phyloP scores from a whole-genome alignment of 1,284 basidiomycete genomes.

The Meira miltonrushii region DNA sequence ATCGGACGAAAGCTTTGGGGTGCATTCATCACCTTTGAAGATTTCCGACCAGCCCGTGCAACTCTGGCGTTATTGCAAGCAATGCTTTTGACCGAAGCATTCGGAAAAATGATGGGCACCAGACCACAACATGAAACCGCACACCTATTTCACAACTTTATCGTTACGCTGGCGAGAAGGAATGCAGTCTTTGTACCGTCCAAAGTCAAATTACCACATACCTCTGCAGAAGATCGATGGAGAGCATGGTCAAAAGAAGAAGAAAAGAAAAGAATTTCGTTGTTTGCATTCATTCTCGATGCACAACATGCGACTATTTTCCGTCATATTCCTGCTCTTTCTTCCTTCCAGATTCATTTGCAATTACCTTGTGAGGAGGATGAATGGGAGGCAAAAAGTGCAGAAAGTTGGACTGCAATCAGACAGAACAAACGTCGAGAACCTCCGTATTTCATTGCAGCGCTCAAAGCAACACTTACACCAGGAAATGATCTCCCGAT shows the following conservation, averaged over 20 bases:
- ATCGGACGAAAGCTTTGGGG: slow-evolving; percentile 40
- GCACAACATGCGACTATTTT: slow-evolving; percentile 35
- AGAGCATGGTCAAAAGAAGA: slow-evolving; percentile 35
- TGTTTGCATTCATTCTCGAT: slow-evolving; percentile 37
- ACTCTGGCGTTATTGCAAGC: slow-evolving; percentile 38
- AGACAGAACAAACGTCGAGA: slow-evolving; percentile 26
- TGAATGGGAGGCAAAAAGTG: slow-evolving; percentile 27
- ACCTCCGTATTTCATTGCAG: slow-evolving; percentile 28
- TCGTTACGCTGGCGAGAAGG: slow-evolving; percentile 34
- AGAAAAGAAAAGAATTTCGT: slow-evolving; percentile 38
- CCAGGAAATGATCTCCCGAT: slow-evolving; percentile 6
- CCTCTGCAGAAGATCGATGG: slow-evolving; percentile 28
- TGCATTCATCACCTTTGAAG: slow-evolving; percentile 34
- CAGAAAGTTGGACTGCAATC: slow-evolving; percentile 27
- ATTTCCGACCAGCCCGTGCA: slow-evolving; percentile 34
- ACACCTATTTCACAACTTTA: slow-evolving; percentile 42
- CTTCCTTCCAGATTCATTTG: slow-evolving; percentile 34
- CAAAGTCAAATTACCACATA: slow-evolving; percentile 18
- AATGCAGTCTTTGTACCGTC: slow-evolving; percentile 33
- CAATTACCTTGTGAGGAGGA: slow-evolving; percentile 32
- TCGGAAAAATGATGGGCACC: slow-evolving; percentile 38
- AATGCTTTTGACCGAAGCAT: slow-evolving; percentile 34
- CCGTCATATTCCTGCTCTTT: slow-evolving; percentile 34
- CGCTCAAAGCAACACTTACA: slow-evolving; percentile 31
- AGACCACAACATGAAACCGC: slow-evolving; percentile 40